phyloP scores from a whole-genome alignment of 495 filamentous ascomycete species.

The Hypoxylon cercidicola region DNA sequence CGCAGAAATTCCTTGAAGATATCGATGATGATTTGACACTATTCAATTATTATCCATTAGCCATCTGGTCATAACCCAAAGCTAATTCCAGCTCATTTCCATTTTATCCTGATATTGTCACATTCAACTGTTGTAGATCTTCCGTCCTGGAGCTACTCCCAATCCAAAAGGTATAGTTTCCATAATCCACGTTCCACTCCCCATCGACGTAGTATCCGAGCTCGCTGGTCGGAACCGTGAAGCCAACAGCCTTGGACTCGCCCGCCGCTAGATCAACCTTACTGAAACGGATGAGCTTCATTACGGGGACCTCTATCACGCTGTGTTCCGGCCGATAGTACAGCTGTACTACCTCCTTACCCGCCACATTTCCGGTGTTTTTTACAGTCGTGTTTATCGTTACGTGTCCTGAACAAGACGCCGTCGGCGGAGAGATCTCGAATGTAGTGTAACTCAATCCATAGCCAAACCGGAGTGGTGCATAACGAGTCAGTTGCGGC shows the following conservation, averaged over 20 bases:
- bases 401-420: conserved; percentile 67
- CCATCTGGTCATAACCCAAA: neutral
- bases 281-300: conserved; percentile 75
- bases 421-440: conserved; percentile 63
- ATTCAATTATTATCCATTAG: neutral
- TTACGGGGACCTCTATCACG: conserved; percentile 70
- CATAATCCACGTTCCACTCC: conserved; percentile 26
- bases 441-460: conserved; percentile 78
- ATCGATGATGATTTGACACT: neutral
- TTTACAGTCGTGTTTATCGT: conserved; percentile 64
- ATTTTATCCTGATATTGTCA: conserved; percentile 10
- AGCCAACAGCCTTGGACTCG: conserved; percentile 61
- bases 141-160: conserved; percentile 26
- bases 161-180: conserved; percentile 34
- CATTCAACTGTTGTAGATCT: conserved; percentile 19
- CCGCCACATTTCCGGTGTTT: conserved; percentile 70
- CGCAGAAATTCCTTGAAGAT: too few relatives aligned
- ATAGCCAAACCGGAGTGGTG: conserved; percentile 73
- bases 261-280: conserved; percentile 68
- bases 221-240: conserved; percentile 64
- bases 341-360: conserved; percentile 78
- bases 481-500: conserved; percentile 33
- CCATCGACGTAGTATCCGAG: conserved; percentile 34
- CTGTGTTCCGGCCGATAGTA: conserved; percentile 73
- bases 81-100: neutral